Conservation (phyloP, 2,329 filamentous ascomycete species). For the Talaromyces sp. region DNA sequence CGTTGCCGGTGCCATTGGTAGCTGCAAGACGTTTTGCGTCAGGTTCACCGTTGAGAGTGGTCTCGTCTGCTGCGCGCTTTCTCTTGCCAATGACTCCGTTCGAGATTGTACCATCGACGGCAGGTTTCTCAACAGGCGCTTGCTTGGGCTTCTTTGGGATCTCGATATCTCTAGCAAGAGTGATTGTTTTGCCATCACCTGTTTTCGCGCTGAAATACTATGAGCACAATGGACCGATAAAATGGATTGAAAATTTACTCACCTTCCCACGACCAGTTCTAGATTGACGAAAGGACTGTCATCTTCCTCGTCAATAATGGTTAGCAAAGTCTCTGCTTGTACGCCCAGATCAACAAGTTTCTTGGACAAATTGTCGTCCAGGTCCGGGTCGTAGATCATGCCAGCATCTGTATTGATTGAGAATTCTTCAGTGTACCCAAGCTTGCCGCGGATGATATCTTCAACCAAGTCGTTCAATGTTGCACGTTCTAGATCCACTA, state of each 20-base stretch:
- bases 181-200: conserved; percentile 41
- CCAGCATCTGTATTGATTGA: conserved; percentile 70
- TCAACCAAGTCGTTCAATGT: conserved; percentile 79
- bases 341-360: conserved; percentile 76
- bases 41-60: conserved; percentile 38
- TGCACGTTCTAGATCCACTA: conserved; percentile 66
- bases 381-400: conserved; percentile 84
- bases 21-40: conserved; percentile 39
- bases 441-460: conserved; percentile 62
- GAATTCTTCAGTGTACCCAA: conserved; percentile 79
- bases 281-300: conserved; percentile 69
- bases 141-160: conserved; percentile 49
- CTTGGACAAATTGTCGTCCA: conserved; percentile 79
- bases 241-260: conserved; percentile 12
- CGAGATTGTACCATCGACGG: conserved; percentile 23
- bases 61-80: conserved; percentile 47
- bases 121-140: conserved; percentile 29
- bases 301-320: conserved; percentile 77
- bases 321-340: conserved; percentile 70
- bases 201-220: conserved; percentile 27
- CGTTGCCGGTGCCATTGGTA: conserved; percentile 41
- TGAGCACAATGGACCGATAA: conserved; percentile 4
- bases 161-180: conserved; percentile 38
- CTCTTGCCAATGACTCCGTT: conserved; percentile 33
- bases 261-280: conserved; percentile 55